Conservation (phyloP, 768 basidiomycete genomes). For the Trametes elegans region DNA sequence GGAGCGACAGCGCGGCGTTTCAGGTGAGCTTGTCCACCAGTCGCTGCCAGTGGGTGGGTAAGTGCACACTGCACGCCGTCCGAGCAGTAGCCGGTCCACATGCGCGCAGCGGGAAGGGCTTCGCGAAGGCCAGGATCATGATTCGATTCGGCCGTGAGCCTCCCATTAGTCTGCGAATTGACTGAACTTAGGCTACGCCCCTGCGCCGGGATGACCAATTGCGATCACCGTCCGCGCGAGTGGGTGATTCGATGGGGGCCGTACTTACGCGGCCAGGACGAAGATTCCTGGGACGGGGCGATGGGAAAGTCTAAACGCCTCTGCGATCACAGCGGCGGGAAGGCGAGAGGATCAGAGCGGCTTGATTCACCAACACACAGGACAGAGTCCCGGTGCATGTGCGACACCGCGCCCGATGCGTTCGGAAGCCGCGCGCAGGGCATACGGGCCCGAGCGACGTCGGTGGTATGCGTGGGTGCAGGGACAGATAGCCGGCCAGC, state of each 20-base stretch:
- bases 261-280: background rate
- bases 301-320: background rate
- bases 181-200: slow-evolving; percentile 13
- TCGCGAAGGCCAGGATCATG: background rate
- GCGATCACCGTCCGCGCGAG: slow-evolving; percentile 9
- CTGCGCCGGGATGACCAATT: background rate
- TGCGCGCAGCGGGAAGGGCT: background rate
- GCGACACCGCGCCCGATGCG: too few species aligned
- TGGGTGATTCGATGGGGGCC: background rate
- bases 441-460: too few species aligned
- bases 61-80: too few species aligned
- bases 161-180: background rate
- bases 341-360: background rate
- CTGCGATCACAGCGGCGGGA: background rate
- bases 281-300: background rate
- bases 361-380: too few species aligned
- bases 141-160: background rate
- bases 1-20: background rate
- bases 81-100: slow-evolving; percentile 3
- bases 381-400: too few species aligned
- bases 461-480: background rate
- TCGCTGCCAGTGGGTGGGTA: too few species aligned
- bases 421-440: too few species aligned
- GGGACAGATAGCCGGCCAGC: background rate
- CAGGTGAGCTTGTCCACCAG: background rate